These are phyloP conservation scores for Penicillium silybi DNA, from an alignment of 495 filamentous ascomycete species.

Conservation along the genomic window DNA sequence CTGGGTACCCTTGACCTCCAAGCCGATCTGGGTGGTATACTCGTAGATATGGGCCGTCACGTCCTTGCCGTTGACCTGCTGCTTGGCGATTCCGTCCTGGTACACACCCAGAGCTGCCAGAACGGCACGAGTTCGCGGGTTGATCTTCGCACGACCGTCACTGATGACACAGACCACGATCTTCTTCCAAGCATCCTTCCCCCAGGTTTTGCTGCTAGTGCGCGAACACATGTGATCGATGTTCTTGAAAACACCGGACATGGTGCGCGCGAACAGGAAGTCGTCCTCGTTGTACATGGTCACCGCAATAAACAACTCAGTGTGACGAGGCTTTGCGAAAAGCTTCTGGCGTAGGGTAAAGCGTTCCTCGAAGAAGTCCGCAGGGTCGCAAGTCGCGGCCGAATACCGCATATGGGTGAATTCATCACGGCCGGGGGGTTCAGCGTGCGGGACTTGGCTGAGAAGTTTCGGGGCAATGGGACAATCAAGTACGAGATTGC, in stretches of 20 bases:
- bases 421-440: constrained; percentile 81
- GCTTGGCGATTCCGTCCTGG: constrained; percentile 98
- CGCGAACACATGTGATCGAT: constrained; percentile 95
- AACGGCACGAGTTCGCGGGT: constrained; percentile 83
- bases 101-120: constrained; percentile 93
- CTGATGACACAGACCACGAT: constrained; percentile 98
- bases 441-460: constrained; percentile 76
- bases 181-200: constrained; percentile 98
- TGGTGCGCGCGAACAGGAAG: constrained; percentile 89
- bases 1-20: constrained; percentile 83
- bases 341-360: constrained; percentile 93
- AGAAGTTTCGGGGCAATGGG: constrained; percentile 88
- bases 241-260: constrained; percentile 98
- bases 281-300: constrained; percentile 99
- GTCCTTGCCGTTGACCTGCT: constrained; percentile 94
- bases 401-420: constrained; percentile 99
- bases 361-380: constrained; percentile 78
- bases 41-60: constrained; percentile 99
- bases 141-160: constrained; percentile 98
- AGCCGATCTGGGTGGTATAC: constrained; percentile 90
- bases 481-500: constrained; percentile 96
- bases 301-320: constrained; percentile 94
- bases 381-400: constrained; percentile 92
- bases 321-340: constrained; percentile 89
- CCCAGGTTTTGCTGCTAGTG: constrained; percentile 92